Evolutionary conservation across 1,139 yeast genomes (phyloP), one percentile per base, ranked within the genome.

Genomic region (Lipomyces yarrowii): DNA sequence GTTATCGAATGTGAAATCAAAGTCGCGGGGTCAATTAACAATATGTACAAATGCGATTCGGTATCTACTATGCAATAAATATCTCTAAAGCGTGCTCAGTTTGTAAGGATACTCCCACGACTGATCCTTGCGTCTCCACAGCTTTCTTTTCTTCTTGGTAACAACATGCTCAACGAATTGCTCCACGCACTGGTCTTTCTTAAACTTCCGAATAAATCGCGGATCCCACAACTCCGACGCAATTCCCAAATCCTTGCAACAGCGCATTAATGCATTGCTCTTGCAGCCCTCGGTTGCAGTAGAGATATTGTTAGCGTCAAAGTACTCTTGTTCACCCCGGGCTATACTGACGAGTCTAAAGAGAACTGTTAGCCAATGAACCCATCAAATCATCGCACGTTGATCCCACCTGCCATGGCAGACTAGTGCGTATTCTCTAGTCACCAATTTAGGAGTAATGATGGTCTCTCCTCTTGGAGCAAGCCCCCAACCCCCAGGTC

Each of bases 191-290:
- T 86, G 78, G 72, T 86, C 82, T 73, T 83, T 84, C 78, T 93
- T 94, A 84, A 92, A 94, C 53, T 80, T 78, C 71, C 94, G 85
- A 69, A 94, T 92, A 74, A 93, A 94, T 56, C 86, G 81, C 0
- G 99, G 99, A 75, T 94, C 99, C 99, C 99, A 94, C 64, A 94
- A 82, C 74, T 94, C 99, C 68, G 96, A 90, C 1, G 98, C 99
- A 73, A 94, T 89, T 4, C 98, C 98, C 73, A 94, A 82, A 79
- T 94, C 99, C 76, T 94, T 94, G 79, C 99, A 94, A 75, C 98
- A 93, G 75, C 99, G 85, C 98, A 94, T 94, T 77, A 94, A 81
- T 0, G 99, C 98, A 76, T 94, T 94, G 76, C 96, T 88, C 76
- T 92, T 92, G 78, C 99, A 94, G 15, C 99, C 99, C 79, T 94